Conservation (phyloP, 495 filamentous ascomycete species). For the Hyaloscypha finlandica region DNA sequence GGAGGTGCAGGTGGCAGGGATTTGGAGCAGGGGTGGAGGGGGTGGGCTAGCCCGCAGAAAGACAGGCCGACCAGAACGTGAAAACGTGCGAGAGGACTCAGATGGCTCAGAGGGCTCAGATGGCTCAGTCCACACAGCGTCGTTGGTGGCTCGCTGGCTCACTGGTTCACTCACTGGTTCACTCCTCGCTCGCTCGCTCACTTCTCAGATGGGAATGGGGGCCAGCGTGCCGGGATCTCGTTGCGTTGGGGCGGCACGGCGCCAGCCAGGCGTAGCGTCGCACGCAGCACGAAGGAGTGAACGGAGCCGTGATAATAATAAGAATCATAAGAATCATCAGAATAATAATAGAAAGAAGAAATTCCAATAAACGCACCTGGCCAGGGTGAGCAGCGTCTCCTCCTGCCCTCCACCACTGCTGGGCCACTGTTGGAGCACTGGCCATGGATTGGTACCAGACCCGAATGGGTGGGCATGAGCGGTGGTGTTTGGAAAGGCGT, state of each 20-base stretch:
- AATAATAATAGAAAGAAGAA: neutral
- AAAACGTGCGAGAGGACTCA: constrained; percentile 5
- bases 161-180: too few species aligned
- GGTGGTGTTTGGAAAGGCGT: neutral
- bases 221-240: neutral
- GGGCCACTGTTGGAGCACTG: neutral
- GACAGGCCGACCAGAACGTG: neutral
- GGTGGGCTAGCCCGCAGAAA: neutral
- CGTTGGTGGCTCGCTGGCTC: too few species aligned
- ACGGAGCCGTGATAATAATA: neutral
- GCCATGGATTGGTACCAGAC: neutral
- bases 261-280: neutral
- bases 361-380: neutral
- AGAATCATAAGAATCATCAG: too few species aligned
- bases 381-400: neutral
- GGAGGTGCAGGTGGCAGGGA: neutral
- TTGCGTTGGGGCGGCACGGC: neutral
- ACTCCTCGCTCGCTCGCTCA: neutral
- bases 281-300: neutral
- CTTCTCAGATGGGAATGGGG: neutral
- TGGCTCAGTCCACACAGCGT: too few species aligned
- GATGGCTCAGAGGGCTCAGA: neutral
- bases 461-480: neutral
- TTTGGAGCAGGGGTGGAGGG: constrained; percentile 9
- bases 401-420: neutral